Evolutionary conservation across 805 yeast genomes (phyloP), one percentile per base, ranked within the genome.

Genomic region (Lipomyces chichibuensis): DNA sequence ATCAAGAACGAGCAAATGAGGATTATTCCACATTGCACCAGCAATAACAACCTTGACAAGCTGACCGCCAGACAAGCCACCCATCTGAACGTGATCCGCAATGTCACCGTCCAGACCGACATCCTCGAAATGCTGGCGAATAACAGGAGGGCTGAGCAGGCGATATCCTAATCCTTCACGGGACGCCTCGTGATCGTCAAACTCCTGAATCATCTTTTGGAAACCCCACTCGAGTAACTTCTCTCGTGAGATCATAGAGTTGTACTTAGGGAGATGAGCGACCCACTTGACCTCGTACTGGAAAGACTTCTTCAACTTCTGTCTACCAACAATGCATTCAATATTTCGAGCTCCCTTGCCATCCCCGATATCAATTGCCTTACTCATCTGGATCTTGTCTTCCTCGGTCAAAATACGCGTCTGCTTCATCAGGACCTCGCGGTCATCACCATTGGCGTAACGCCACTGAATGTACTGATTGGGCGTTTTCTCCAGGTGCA

Each of bases 21-120:
- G 99, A 78, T 94, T 95, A 81, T 95, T 94, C 99, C 99, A 94
- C 95, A 94, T 94, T 71, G 98, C 98, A 81, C 98, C 99, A 14
- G 98, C 98, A 82, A 94, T 94, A 68, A 94, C 99, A 71, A 94
- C 98, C 81, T 94, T 94, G 69, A 94, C 99, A 78, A 94, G 85
- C 82, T 94, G 99, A 75, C 99, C 99, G 78, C 99, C 99, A 32
- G 98, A 92, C 71, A 94, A 84, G 6, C 97, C 91, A 29, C 98
- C 98, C 85, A 94, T 83, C 63, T 97, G 97, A 23, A 98, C 94
- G 80, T 94, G 98, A 79, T 95, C 97, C 51, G 98, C 98, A 81
- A 94, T 93, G 76, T 94, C 99, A 73, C 98, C 96, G 75, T 95
- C 99, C 73, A 94, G 84, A 68, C 99, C 99, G 75, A 94, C 97